Conservation (phyloP, 306 rosid genomes). For the Canavalia ensiformis region DNA sequence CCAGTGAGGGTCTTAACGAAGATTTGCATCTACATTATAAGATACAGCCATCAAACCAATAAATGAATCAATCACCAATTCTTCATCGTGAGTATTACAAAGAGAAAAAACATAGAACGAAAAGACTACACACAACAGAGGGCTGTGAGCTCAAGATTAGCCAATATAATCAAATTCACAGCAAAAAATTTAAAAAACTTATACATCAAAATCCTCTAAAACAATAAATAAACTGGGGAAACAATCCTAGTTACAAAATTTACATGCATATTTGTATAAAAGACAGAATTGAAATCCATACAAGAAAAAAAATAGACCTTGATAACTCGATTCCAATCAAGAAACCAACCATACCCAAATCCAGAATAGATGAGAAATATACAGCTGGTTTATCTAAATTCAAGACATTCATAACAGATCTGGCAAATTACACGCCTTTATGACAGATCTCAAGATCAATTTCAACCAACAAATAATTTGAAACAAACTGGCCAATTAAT, state of each 20-base stretch:
- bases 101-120: too few species aligned
- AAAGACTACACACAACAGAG: background rate
- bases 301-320: background rate
- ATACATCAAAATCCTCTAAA: background rate
- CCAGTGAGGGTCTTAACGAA: slow-evolving; percentile 46
- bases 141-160: background rate
- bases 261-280: background rate
- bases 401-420: background rate
- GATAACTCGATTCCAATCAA: background rate
- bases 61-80: background rate
- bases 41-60: background rate
- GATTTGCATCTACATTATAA: slow-evolving; percentile 36
- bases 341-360: background rate
- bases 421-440: background rate
- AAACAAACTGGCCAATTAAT: background rate
- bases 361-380: background rate
- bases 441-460: background rate
- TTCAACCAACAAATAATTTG: background rate
- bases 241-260: background rate
- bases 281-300: background rate
- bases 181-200: too few species aligned
- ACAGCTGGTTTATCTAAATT: background rate
- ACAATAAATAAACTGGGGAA: background rate
- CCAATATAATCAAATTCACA: background rate
- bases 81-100: background rate